Evolutionary conservation across 2,329 filamentous ascomycete genomes (phyloP).

Genomic region (Didymella pinodella): DNA sequence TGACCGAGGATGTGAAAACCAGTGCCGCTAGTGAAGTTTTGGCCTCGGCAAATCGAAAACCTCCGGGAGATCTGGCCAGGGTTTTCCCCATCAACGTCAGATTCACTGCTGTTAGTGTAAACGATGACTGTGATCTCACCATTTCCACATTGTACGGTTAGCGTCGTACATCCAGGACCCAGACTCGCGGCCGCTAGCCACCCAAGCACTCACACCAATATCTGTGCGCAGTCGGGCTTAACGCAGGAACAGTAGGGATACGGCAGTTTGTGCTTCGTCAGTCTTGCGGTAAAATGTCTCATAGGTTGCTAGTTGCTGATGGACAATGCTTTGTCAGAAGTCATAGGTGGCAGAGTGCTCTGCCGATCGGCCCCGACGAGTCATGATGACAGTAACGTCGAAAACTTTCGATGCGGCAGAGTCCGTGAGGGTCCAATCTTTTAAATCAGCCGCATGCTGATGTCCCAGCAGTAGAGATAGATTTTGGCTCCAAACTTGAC

Average conservation of each 20-base stretch:
- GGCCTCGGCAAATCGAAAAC: neutral
- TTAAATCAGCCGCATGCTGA: neutral
- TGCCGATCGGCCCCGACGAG: neutral
- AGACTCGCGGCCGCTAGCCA: slow-evolving; percentile 2
- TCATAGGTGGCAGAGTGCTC: neutral
- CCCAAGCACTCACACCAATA: neutral
- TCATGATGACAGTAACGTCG: neutral
- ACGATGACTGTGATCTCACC: neutral
- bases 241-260: slow-evolving; percentile 1
- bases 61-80: neutral
- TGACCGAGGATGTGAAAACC: neutral
- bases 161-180: slow-evolving; percentile 7
- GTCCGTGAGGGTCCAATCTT: neutral
- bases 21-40: neutral
- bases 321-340: neutral
- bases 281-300: neutral
- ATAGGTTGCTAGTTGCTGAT: neutral
- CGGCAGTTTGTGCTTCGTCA: neutral
- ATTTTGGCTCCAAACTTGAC: neutral
- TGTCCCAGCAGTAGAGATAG: neutral
- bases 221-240: neutral
- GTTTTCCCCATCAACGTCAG: neutral
- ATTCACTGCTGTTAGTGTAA: slow-evolving; percentile 2
- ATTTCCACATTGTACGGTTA: slow-evolving; percentile 1
- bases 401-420: neutral